phyloP scores from a whole-genome alignment of 2,329 filamentous ascomycete species.

The Fusarium tuaranense region DNA sequence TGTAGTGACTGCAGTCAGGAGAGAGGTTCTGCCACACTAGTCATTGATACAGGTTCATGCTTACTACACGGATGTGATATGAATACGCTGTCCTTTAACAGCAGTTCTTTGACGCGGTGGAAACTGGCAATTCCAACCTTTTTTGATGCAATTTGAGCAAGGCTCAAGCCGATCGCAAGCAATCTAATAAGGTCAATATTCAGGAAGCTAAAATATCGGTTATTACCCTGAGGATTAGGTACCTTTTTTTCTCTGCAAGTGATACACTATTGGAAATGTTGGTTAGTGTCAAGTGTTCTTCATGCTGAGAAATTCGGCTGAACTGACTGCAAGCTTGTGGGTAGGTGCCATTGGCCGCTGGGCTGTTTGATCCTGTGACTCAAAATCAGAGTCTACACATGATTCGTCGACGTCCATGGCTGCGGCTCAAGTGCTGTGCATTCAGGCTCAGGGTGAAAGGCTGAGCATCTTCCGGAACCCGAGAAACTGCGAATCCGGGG shows the following conservation, averaged over 20 bases:
- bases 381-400: not conserved
- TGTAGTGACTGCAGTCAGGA: not conserved
- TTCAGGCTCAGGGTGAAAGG: not conserved
- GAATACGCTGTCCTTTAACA: not conserved
- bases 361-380: not conserved
- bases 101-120: not conserved
- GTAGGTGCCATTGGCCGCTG: not conserved
- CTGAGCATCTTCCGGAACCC: not conserved
- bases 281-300: not conserved
- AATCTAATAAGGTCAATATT: not conserved
- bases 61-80: slow-evolving; percentile 1
- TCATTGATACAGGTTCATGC: not conserved
- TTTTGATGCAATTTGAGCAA: slow-evolving; percentile 5
- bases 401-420: not conserved
- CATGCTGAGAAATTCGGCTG: not conserved
- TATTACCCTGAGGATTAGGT: not conserved
- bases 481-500: slow-evolving; percentile 2
- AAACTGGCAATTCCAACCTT: slow-evolving; percentile 2
- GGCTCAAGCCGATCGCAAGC: not conserved
- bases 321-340: not conserved
- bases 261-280: not conserved
- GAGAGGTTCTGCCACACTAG: not conserved
- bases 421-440: not conserved
- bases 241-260: not conserved
- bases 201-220: not conserved